Evolutionary conservation across 106 monocot genomes (phyloP).

Genomic region (Phalaenopsis aphrodite): DNA sequence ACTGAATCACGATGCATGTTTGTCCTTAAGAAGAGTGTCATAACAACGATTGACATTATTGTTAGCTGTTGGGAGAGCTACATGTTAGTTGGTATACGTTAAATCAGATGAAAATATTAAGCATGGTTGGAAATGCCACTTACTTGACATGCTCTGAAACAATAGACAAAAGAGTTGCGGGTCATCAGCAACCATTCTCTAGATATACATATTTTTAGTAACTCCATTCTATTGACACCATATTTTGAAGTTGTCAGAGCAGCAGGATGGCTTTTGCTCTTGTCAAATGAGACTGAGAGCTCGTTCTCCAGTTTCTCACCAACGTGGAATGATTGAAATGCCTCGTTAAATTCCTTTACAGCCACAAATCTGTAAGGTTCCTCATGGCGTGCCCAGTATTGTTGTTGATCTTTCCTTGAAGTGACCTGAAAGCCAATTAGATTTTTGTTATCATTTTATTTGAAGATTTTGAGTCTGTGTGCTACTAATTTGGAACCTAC

Average conservation of each 20-base stretch:
- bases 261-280: constrained; percentile 37
- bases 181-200: constrained; percentile 47
- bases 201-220: constrained; percentile 23
- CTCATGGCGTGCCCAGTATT: constrained; percentile 31
- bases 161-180: constrained; percentile 47
- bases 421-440: constrained; percentile 21
- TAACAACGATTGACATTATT: constrained; percentile 25
- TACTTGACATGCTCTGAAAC: constrained; percentile 30
- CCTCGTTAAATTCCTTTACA: constrained; percentile 15
- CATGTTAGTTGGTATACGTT: not conserved
- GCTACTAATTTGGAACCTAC: constrained; percentile 8
- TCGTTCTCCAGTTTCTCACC: constrained; percentile 22
- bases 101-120: not conserved
- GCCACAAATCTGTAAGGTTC: constrained; percentile 32
- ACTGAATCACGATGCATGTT: constrained; percentile 32
- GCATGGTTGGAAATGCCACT: not conserved
- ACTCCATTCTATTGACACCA: constrained; percentile 30
- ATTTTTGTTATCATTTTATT: not conserved
- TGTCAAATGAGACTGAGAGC: constrained; percentile 35
- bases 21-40: constrained; percentile 50
- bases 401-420: constrained; percentile 44
- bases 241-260: constrained; percentile 36
- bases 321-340: constrained; percentile 36
- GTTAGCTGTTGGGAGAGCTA: constrained; percentile 18
- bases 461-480: not conserved